Conservation (phyloP, 345 rosid species). For the Euphorbia peplus region DNA sequence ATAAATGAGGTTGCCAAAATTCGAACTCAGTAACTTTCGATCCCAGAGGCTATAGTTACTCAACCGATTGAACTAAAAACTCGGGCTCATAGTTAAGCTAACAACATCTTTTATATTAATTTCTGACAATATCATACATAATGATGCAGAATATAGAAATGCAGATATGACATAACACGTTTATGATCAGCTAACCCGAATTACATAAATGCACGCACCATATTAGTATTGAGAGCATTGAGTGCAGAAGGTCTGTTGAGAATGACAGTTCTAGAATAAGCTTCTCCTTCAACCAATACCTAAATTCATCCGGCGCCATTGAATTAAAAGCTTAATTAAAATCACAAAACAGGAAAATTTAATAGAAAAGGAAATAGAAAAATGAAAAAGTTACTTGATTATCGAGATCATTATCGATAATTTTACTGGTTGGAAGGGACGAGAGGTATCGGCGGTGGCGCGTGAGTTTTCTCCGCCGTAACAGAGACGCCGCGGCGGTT, state of each 20-base stretch:
- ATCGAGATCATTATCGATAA: conserved; percentile 44
- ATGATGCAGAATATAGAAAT: too few species aligned
- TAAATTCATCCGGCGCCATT: conserved; percentile 13
- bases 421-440: conserved; percentile 33
- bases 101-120: too few species aligned
- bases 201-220: too few species aligned
- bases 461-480: conserved; percentile 23
- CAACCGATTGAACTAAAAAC: too few species aligned
- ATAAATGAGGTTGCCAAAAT: too few species aligned
- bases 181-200: too few species aligned
- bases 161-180: too few species aligned
- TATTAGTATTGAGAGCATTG: conserved; percentile 72
- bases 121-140: too few species aligned
- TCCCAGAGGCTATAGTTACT: too few species aligned
- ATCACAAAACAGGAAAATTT: neutral
- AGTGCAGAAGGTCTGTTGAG: conserved; percentile 80
- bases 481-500: conserved; percentile 18
- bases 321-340: neutral
- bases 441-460: conserved; percentile 35
- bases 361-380: neutral
- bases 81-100: too few species aligned
- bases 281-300: conserved; percentile 76
- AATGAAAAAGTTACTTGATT: conserved; percentile 37
- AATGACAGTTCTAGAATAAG: conserved; percentile 67
- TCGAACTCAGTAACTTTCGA: too few species aligned